Base-by-base conservation (phyloP, 805 yeast genomes). In the Candida ficus region DNA sequence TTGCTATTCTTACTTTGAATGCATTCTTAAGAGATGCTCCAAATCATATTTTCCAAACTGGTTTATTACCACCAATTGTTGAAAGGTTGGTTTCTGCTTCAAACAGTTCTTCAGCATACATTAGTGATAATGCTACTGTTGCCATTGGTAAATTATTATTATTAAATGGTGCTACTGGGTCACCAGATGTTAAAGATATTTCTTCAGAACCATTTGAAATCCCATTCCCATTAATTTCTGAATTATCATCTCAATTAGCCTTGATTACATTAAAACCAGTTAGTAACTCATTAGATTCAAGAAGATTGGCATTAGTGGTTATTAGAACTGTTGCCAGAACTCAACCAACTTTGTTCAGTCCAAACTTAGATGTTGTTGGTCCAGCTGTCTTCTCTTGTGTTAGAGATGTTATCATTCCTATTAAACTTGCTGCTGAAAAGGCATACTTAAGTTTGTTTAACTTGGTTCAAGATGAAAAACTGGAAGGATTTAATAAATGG, bases 341-440 rank as follows among this genome's bases (percentile, higher is more conserved):
- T 52, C 76, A 81, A 43, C 74, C 68, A 47, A 71, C 68, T 1
- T 61, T 75, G 19, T 64, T 86, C 36, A 63, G 64, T 41, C 79
- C 83, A 11, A 67, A 71, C 52, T 64, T 76, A 47, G 78, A 79
- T 49, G 46, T 62, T 0, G 52, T 91, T 38, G 86, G 74, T 4
- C 87, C 93, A 12, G 69, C 86, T 11, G 80, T 89, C 2, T 91
- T 91, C 59, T 67, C 82, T 0, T 81, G 93, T 58, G 82, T 91
- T 30, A 73, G 99, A 49, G 96, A 90, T 55, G 72, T 80, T n/a
- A 70, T 86, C 35, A 87, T 91, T 54, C 97, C 99, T 5, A 81
- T 91, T 50, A 90, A 89, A 55, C 70, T 91, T 46, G 96, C 97
- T 1, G 96, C 96, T 7, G 99, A 91, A 60, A 87, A 87, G 66